Evolutionary conservation across 352 stramenopile genomes (phyloP), one percentile per base, ranked within the genome.

Genomic region (Phytophthora idaei): DNA sequence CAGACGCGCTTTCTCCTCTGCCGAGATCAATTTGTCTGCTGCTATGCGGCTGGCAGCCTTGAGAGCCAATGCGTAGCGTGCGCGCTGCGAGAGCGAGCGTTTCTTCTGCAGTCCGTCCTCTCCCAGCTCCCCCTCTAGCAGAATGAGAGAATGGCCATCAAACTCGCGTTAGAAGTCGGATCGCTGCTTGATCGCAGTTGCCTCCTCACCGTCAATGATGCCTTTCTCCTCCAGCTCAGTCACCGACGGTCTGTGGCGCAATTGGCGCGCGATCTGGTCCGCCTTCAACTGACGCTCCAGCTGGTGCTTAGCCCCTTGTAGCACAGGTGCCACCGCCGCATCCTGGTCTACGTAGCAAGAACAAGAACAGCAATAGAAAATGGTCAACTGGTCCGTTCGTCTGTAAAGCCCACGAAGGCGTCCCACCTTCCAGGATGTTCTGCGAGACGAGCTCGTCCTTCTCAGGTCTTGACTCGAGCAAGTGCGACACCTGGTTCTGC

Each of bases 361-460:
- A 27, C 2, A 32, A 51, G 21, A 21, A 21, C 21, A 21, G 21
- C 21, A 21, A 21, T 21, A 21, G 21, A 21, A 21, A 21, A 21
- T 21, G 21, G 21, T 21, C 21, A 21, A 21, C 21, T 21, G 21
- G 21, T 21, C 21, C 21, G 21, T 21, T 21, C 21, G 21, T 21
- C 21, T 21, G 21, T 21, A 21, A 21, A 39, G 17, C 29, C 42
- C 27, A 34, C 21, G 2, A 25, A 41, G 11, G 15, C 2, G 5
- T 10, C 63, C 9, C 68, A 91, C 83, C 83, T 57, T 89, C 71
- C 34, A 92, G 47, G 54, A 94, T 92, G 55, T 92, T 71, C 11
- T 92, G 83, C 32, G 79, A 81, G 10, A 94, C 80, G 14, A 95
- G 80, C 21, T 95, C 82, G 7, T 94, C 79, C 49, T 92, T 87